Percentiles rank a stretch among this genome's conserved stretches.
Evolutionary conservation across 768 basidiomycete species (phyloP).

Genomic region (Collybia mongolica): DNA sequence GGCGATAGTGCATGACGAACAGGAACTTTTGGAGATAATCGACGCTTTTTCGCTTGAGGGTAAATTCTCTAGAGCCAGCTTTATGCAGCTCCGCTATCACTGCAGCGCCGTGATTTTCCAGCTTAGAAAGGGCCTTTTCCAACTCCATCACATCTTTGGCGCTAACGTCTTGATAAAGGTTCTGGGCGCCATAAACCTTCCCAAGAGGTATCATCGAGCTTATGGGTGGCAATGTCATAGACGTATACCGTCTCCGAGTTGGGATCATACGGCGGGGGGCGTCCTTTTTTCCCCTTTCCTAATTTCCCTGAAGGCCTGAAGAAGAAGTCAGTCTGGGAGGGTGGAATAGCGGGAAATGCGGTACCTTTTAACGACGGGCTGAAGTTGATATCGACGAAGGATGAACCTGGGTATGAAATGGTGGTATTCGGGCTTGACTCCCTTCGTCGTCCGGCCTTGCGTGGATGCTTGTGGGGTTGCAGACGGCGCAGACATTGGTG

Average conservation of each 20-base stretch:
- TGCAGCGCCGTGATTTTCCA: slow-evolving; percentile 22
- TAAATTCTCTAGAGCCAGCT: slow-evolving; percentile 5
- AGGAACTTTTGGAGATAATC: slow-evolving; percentile 25
- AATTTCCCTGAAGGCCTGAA: no score
- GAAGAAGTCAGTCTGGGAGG: no score
- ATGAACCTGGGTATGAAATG: no score
- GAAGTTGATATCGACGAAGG: no score
- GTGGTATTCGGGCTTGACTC: no score
- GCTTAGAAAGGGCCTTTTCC: slow-evolving; percentile 20
- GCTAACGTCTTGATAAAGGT: slow-evolving; percentile 13
- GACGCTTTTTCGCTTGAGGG: slow-evolving; percentile 15
- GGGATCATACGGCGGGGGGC: slow-evolving; percentile 4
- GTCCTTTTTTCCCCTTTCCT: no score
- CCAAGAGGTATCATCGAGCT: slow-evolving; percentile 12
- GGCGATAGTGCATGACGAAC: slow-evolving; percentile 28
- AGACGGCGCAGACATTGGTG: no score
- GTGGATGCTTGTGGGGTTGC: no score
- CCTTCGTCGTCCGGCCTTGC: no score
- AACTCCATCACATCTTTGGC: slow-evolving; percentile 20
- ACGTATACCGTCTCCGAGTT: slow-evolving; percentile 12
- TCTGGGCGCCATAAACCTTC: slow-evolving; percentile 15
- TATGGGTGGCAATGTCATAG: slow-evolving; percentile 12
- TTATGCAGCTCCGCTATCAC: slow-evolving; percentile 12
- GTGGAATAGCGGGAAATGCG: no score
- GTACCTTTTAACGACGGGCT: no score